These are phyloP conservation scores for Dactylellina haptotyla DNA, from an alignment of 2,329 filamentous ascomycete species.

Conservation along the genomic window DNA sequence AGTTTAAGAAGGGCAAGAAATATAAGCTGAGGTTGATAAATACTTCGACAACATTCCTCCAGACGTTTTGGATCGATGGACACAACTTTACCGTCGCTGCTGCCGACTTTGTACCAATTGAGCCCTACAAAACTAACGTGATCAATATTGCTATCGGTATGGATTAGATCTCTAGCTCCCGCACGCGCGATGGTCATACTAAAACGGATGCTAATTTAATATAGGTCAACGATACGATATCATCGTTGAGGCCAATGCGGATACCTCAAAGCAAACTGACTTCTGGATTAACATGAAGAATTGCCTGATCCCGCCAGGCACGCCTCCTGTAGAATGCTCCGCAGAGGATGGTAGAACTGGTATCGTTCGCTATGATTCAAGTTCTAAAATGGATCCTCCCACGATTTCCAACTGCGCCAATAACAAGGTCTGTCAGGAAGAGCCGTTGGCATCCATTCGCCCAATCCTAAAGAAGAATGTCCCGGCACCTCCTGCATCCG, in stretches of 20 bases:
- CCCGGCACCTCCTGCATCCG: slow-evolving; percentile 11
- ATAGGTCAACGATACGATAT: slow-evolving; percentile 63
- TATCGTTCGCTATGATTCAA: slow-evolving; percentile 37
- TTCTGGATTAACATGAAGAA: slow-evolving; percentile 64
- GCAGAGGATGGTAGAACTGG: slow-evolving; percentile 28
- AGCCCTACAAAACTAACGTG: slow-evolving; percentile 72
- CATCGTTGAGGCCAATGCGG: slow-evolving; percentile 62
- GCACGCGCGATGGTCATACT: no score
- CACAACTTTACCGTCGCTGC: slow-evolving; percentile 73
- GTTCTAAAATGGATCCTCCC: slow-evolving; percentile 17
- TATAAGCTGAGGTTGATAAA: slow-evolving; percentile 63
- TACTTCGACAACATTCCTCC: slow-evolving; percentile 59
- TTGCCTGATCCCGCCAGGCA: slow-evolving; percentile 34
- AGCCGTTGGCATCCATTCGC: slow-evolving; percentile 10
- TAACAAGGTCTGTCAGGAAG: slow-evolving; percentile 21
- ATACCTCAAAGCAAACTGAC: slow-evolving; percentile 59
- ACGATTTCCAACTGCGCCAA: slow-evolving; percentile 18
- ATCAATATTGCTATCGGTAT: slow-evolving; percentile 72
- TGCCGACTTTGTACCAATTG: slow-evolving; percentile 71
- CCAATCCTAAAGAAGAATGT: slow-evolving; percentile 33
- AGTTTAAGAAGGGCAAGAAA: slow-evolving; percentile 53
- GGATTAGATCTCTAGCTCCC: no score
- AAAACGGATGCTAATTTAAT: no score
- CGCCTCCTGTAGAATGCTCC: slow-evolving; percentile 9
- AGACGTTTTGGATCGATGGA: slow-evolving; percentile 66